A percentile compares a stretch with the other conserved stretches of the same genome.
phyloP scores from a whole-genome alignment of 2,329 filamentous ascomycete species.

The Fusarium sp. region DNA sequence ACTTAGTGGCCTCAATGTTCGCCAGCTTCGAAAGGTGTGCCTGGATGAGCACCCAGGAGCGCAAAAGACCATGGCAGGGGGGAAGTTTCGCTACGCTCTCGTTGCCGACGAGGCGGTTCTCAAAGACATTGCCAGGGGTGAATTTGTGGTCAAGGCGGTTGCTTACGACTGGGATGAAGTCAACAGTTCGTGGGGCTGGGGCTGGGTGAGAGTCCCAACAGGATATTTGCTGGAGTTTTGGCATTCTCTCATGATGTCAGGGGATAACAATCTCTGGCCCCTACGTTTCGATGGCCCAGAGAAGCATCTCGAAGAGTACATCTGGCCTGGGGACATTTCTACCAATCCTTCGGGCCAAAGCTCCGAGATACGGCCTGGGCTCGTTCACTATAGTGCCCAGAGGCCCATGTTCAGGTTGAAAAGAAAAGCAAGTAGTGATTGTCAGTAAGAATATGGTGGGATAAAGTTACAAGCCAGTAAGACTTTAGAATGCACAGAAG shows the following conservation, averaged over 20 bases:
- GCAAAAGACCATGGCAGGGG: constrained; percentile 6
- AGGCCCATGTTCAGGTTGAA: too few relatives aligned
- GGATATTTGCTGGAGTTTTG: constrained; percentile 28
- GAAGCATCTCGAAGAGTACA: constrained; percentile 12
- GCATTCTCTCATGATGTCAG: constrained; percentile 6
- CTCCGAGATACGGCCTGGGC: background rate
- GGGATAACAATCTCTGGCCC: background rate
- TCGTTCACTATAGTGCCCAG: background rate
- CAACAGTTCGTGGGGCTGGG: background rate
- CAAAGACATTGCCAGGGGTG: background rate
- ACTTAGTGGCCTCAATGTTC: background rate
- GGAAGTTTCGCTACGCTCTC: background rate
- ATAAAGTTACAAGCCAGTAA: too few relatives aligned
- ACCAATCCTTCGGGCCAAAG: background rate
- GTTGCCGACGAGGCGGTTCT: constrained; percentile 21
- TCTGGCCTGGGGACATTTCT: constrained; percentile 11
- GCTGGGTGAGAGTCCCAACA: constrained; percentile 18
- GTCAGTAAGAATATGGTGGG: too few relatives aligned
- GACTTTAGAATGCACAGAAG: too few relatives aligned
- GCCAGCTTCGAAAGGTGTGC: constrained; percentile 4
- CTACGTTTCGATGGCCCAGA: constrained; percentile 4
- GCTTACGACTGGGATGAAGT: background rate
- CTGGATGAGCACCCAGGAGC: background rate
- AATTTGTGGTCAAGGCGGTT: constrained; percentile 15
- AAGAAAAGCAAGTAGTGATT: too few relatives aligned